These are phyloP conservation scores for Nemania sp. DNA, from an alignment of 2,329 filamentous ascomycete species.

Conservation along the genomic window DNA sequence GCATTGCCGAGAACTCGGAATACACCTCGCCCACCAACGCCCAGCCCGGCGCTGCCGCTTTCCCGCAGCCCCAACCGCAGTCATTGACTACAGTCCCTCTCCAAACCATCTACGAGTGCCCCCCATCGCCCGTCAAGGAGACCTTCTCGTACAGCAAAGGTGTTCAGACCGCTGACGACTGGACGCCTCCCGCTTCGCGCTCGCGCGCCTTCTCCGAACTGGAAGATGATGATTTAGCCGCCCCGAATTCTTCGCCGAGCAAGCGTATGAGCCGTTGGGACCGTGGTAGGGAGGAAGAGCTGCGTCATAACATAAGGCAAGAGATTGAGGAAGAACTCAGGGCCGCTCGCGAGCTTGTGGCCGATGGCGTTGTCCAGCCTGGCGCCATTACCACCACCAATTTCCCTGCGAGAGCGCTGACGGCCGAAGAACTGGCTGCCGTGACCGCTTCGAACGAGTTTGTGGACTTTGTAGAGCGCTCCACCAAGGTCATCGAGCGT, in stretches of 20 bases:
- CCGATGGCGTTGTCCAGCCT: constrained; percentile 54
- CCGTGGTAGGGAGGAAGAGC: constrained; percentile 83
- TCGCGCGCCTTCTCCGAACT: constrained; percentile 61
- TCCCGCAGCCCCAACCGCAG: constrained; percentile 66
- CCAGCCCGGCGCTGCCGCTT: constrained; percentile 41
- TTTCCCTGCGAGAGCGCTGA: constrained; percentile 81
- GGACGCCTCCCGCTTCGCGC: constrained; percentile 60
- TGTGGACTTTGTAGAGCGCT: constrained; percentile 90
- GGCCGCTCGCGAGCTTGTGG: constrained; percentile 66
- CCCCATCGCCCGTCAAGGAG: constrained; percentile 76
- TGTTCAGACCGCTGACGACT: constrained; percentile 85
- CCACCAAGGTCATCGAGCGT: constrained; percentile 95
- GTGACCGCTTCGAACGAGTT: constrained; percentile 94
- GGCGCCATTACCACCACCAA: constrained; percentile 53
- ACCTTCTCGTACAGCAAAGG: constrained; percentile 96
- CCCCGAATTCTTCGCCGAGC: constrained; percentile 61
- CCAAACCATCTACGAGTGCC: constrained; percentile 79
- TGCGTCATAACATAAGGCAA: constrained; percentile 79
- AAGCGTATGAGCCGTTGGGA: constrained; percentile 81
- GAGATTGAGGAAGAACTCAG: constrained; percentile 94
- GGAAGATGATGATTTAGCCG: constrained; percentile 64
- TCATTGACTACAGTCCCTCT: constrained; percentile 74
- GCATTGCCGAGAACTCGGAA: constrained; percentile 74
- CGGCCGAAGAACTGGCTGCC: constrained; percentile 82
- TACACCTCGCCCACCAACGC: constrained; percentile 53